Percentiles rank a stretch among this genome's conserved stretches.
phyloP scores from a whole-genome alignment of 2,329 filamentous ascomycete species.

The Talaromyces piceae region DNA sequence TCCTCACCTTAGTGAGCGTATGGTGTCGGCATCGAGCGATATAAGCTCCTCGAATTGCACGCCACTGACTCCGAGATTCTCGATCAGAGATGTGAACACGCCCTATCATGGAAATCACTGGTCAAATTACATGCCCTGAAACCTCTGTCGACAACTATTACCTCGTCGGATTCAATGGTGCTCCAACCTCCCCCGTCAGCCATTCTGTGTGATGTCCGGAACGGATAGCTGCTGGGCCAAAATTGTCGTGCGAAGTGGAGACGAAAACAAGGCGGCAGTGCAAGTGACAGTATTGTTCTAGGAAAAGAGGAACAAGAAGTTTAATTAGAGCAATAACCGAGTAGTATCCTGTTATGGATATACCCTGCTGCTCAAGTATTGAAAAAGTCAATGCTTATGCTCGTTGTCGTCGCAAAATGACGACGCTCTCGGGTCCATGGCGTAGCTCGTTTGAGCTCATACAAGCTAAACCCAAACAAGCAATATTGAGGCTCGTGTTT shows the following conservation, averaged over 20 bases:
- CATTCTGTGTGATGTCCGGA: conserved; percentile 23
- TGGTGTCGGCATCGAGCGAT: conserved; percentile 66
- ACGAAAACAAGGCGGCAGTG: not conserved
- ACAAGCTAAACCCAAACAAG: not conserved
- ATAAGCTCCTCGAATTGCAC: conserved; percentile 97
- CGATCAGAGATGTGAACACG: conserved; percentile 94
- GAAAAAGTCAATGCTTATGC: not conserved
- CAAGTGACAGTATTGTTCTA: not conserved
- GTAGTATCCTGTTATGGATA: not conserved
- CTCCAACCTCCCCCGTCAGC: conserved; percentile 70
- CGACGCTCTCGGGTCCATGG: not conserved
- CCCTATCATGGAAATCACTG: conserved; percentile 49
- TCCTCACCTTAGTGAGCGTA: conserved; percentile 34
- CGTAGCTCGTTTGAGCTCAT: not conserved
- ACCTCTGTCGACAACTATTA: conserved; percentile 40
- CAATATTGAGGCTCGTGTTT: not conserved
- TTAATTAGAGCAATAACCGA: not conserved
- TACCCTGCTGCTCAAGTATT: not conserved
- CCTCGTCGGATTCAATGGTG: conserved; percentile 95
- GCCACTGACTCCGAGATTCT: conserved; percentile 81
- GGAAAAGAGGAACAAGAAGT: not conserved
- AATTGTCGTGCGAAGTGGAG: too few relatives aligned
- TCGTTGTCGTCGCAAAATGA: not conserved
- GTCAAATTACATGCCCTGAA: conserved; percentile 1
- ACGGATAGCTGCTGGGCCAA: not conserved